Percentiles rank a stretch among this genome's conserved stretches.
phyloP scores from a whole-genome alignment of 176 grass and related monocot species.

The Chloris gayana region DNA sequence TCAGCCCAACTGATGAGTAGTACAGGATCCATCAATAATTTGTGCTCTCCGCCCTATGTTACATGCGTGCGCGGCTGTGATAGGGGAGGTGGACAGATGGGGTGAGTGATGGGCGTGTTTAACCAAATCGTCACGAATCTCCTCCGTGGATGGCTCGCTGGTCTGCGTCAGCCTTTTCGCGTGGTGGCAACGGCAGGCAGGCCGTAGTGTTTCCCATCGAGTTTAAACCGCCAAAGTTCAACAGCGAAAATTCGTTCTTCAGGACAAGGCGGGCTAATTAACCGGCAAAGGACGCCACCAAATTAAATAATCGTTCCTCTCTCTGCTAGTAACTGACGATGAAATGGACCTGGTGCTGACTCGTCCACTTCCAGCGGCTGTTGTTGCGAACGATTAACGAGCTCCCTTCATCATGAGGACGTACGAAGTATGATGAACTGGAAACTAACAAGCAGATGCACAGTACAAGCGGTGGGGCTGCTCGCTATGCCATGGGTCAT shows the following conservation, averaged over 20 bases:
- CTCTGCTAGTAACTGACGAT: too few relatives aligned
- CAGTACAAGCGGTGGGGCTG: background rate
- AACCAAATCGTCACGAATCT: slow-evolving; percentile 30
- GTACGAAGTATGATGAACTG: background rate
- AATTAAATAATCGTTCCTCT: too few relatives aligned
- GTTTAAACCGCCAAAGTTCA: too few relatives aligned
- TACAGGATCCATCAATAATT: background rate
- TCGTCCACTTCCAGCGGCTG: too few relatives aligned
- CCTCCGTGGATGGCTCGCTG: background rate
- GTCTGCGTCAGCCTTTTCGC: background rate
- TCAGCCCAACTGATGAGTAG: background rate
- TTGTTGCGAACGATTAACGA: too few relatives aligned
- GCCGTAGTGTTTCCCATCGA: background rate
- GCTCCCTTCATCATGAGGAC: background rate
- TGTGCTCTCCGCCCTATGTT: too few relatives aligned
- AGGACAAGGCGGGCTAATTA: background rate
- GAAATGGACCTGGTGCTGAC: too few relatives aligned
- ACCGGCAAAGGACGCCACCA: background rate
- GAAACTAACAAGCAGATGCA: background rate
- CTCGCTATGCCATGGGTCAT: too few relatives aligned
- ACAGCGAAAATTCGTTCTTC: too few relatives aligned
- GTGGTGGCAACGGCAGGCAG: background rate
- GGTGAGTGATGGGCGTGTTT: background rate
- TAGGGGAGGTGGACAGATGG: background rate
- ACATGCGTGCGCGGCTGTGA: background rate